A percentile compares a stretch with the other conserved stretches of the same genome.
Conservation (phyloP, 2,329 filamentous ascomycete species). For the Fusarium torulosum region DNA sequence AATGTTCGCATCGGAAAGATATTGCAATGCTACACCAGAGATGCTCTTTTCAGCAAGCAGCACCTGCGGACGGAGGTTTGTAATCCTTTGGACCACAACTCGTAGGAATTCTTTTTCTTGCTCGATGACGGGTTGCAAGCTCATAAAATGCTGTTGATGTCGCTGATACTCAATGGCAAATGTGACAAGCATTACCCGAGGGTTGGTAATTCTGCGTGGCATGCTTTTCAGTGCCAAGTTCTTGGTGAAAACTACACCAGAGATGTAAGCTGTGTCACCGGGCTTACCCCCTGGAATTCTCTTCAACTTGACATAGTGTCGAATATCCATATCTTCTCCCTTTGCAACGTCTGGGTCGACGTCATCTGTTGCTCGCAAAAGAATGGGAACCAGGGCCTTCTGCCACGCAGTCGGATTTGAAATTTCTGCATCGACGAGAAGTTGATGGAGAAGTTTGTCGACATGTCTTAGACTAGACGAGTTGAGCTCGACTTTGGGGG, state of each 20-base stretch:
- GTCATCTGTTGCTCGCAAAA: slow-evolving; percentile 91
- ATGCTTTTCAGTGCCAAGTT: slow-evolving; percentile 97
- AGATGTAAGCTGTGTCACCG: slow-evolving; percentile 94
- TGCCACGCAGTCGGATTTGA: slow-evolving; percentile 85
- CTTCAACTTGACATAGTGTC: slow-evolving; percentile 97
- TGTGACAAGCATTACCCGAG: slow-evolving; percentile 90
- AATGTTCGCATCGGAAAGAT: slow-evolving; percentile 88
- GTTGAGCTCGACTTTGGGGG: slow-evolving; percentile 86
- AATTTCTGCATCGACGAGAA: slow-evolving; percentile 81
- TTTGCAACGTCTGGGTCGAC: slow-evolving; percentile 91
- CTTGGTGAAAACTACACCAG: slow-evolving; percentile 96
- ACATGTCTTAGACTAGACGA: slow-evolving; percentile 90
- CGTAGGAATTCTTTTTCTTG: slow-evolving; percentile 95
- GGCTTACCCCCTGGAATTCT: slow-evolving; percentile 93
- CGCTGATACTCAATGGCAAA: slow-evolving; percentile 97
- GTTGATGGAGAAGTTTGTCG: slow-evolving; percentile 83
- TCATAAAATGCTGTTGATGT: slow-evolving; percentile 93
- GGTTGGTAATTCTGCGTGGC: slow-evolving; percentile 85
- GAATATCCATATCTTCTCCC: slow-evolving; percentile 95
- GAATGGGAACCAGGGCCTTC: slow-evolving; percentile 87
- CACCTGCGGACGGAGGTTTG: slow-evolving; percentile 84
- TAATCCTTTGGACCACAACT: slow-evolving; percentile 92
- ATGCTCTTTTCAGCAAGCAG: slow-evolving; percentile 94
- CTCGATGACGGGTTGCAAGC: slow-evolving; percentile 93
- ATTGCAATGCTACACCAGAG: slow-evolving; percentile 88